Evolutionary conservation across 495 filamentous ascomycete genomes (phyloP), one percentile per base, ranked within the genome.

Genomic region (Hypomontagnella submonticulosa): DNA sequence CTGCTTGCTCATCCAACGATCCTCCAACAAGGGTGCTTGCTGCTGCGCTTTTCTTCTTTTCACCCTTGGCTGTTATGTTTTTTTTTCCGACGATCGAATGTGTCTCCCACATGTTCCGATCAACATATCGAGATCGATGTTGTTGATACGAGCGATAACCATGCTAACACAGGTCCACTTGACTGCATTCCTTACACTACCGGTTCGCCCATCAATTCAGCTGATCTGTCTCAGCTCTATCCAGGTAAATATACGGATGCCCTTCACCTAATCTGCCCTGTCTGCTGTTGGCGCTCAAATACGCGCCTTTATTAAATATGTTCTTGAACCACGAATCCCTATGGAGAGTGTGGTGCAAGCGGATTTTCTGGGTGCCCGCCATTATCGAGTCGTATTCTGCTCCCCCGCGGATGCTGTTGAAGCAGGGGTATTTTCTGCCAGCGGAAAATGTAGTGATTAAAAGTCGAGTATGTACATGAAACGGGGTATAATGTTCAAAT

Each of bases 401-500:
- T 32, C 46, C 49, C 49, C 46, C 34, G 56, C 40, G 9, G 23
- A 41, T 64, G 46, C 33, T 66, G 67, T 66, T 70, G 61, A 62
- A 70, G 67, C 52, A 20, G 57, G 50, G 55, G 41, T 48, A 57
- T 61, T 62, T 61, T 65, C 67, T 66, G 67, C 67, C 67, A 66
- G 57, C 62, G 67, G 67, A 62, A 62, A 70, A 58, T 61, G 42
- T 41, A 20, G 32, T 49, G 15, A 62, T 66, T 57, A 70, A 65
- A 64, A 66, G 56, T 47, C 42, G 51, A 57, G 37, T 74, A 74
- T 72, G 65, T 67, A 70, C 63, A 54, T 61, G 50, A 49, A 62
- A 61, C 57, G 57, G 67, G 69, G 71, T 70, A 74, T 74, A 72
- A 67, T 57, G 43, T 68, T 55, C 65, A 64, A 72, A 52, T 34